These are phyloP conservation scores for Calycina herbarum DNA, from an alignment of 2,329 filamentous ascomycete genomes.

Conservation along the genomic window DNA sequence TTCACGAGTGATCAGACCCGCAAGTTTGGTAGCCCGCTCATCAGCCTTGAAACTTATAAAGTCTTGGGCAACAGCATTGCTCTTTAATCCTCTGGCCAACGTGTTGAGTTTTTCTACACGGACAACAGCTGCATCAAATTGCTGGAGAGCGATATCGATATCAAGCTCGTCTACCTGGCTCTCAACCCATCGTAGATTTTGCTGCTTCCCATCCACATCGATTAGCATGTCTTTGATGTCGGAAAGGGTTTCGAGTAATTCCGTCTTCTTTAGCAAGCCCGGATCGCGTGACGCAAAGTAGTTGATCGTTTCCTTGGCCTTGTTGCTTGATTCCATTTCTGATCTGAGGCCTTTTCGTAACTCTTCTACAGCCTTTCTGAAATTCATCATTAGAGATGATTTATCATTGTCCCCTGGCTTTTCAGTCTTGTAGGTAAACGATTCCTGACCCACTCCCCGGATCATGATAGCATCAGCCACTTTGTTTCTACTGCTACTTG, in stretches of 20 bases:
- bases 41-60: slow-evolving; percentile 91
- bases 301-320: slow-evolving; percentile 80
- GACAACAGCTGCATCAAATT: slow-evolving; percentile 80
- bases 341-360: slow-evolving; percentile 81
- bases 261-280: slow-evolving; percentile 73
- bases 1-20: slow-evolving; percentile 72
- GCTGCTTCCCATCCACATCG: slow-evolving; percentile 94
- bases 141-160: slow-evolving; percentile 90
- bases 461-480: slow-evolving; percentile 88
- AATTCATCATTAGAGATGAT: slow-evolving; percentile 77
- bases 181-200: slow-evolving; percentile 95
- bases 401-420: slow-evolving; percentile 80
- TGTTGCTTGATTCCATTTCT: slow-evolving; percentile 84
- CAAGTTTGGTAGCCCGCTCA: slow-evolving; percentile 76
- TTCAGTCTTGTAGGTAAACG: slow-evolving; percentile 91
- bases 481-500: slow-evolving; percentile 57
- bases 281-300: slow-evolving; percentile 81
- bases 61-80: slow-evolving; percentile 83
- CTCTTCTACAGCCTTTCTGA: slow-evolving; percentile 90
- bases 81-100: slow-evolving; percentile 77
- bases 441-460: slow-evolving; percentile 79
- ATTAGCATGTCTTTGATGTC: slow-evolving; percentile 85
- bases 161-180: slow-evolving; percentile 93
- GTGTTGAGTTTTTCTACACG: slow-evolving; percentile 82
- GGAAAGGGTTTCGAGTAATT: slow-evolving; percentile 75